phyloP scores from a whole-genome alignment of 75 land plant genomes.

The Selaginella moellendorffii region DNA sequence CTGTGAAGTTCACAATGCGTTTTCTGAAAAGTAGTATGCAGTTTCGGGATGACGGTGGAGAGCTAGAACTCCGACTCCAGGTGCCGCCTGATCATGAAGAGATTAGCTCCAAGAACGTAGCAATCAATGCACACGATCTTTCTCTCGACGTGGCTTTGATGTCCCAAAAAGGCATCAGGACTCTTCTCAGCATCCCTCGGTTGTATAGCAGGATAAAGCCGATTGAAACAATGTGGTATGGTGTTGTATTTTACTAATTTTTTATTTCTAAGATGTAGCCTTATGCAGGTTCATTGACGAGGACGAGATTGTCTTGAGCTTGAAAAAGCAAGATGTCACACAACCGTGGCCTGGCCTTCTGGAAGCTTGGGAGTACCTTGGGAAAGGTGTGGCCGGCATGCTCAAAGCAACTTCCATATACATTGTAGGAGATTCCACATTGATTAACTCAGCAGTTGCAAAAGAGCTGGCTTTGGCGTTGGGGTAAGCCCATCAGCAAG shows the following conservation, averaged over 20 bases:
- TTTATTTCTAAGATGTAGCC: not conserved
- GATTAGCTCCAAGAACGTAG: conserved; percentile 35
- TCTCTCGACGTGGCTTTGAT: conserved; percentile 36
- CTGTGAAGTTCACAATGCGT: too few species aligned
- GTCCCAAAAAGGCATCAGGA: conserved; percentile 22
- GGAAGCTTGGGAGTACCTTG: conserved; percentile 67
- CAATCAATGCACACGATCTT: conserved; percentile 48
- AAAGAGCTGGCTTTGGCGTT: conserved; percentile 62
- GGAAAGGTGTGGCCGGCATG: conserved; percentile 40
- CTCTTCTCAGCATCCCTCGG: conserved; percentile 33
- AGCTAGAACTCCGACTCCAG: conserved; percentile 56
- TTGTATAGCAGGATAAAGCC: conserved; percentile 69
- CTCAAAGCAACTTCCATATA: conserved; percentile 82
- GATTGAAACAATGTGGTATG: conserved; percentile 75
- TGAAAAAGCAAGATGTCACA: conserved; percentile 61
- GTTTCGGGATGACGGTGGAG: conserved; percentile 68
- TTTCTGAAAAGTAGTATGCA: too few species aligned
- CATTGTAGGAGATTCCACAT: conserved; percentile 70
- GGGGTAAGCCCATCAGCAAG: conserved; percentile 31
- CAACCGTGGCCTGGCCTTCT: conserved; percentile 79
- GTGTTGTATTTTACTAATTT: not conserved
- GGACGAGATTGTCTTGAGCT: conserved; percentile 59
- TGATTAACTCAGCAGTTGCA: conserved; percentile 66
- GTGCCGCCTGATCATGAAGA: conserved; percentile 18
- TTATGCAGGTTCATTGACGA: conserved; percentile 78